Evolutionary conservation across 1,139 yeast genomes (phyloP).

Genomic region (Debaryomyces coudertii): DNA sequence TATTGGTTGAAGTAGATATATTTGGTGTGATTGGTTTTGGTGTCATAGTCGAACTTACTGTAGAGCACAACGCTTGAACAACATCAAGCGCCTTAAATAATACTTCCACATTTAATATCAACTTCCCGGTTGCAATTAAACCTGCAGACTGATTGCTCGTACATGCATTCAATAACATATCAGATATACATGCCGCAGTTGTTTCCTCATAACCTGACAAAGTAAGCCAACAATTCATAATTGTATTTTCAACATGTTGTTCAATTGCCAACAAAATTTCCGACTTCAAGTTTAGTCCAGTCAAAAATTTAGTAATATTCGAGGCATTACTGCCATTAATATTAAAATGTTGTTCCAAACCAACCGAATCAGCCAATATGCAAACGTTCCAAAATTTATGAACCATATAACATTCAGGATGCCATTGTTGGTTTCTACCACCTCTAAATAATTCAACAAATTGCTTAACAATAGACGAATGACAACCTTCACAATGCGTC

Average conservation of each 20-base stretch:
- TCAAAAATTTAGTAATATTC: slow-evolving; percentile 12
- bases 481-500: slow-evolving; percentile 91
- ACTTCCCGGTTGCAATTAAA: slow-evolving; percentile 68
- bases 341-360: slow-evolving; percentile 42
- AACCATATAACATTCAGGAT: slow-evolving; percentile 98
- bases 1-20: slow-evolving; percentile 8
- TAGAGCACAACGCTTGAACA: slow-evolving; percentile 39
- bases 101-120: slow-evolving; percentile 75
- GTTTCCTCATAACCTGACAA: slow-evolving; percentile 89
- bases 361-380: slow-evolving; percentile 66
- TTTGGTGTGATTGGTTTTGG: not conserved
- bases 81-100: slow-evolving; percentile 77
- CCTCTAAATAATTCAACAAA: slow-evolving; percentile 92
- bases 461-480: slow-evolving; percentile 87
- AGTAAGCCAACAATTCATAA: slow-evolving; percentile 84
- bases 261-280: slow-evolving; percentile 61
- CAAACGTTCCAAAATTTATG: slow-evolving; percentile 96
- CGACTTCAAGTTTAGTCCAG: slow-evolving; percentile 36
- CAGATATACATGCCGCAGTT: slow-evolving; percentile 89
- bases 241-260: slow-evolving; percentile 64
- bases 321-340: slow-evolving; percentile 8
- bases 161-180: slow-evolving; percentile 87
- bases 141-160: slow-evolving; percentile 75
- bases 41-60: slow-evolving; percentile 2
- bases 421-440: slow-evolving; percentile 97